Base-by-base conservation (phyloP, 441 rosid genomes). In the Biscutella laevigata region DNA sequence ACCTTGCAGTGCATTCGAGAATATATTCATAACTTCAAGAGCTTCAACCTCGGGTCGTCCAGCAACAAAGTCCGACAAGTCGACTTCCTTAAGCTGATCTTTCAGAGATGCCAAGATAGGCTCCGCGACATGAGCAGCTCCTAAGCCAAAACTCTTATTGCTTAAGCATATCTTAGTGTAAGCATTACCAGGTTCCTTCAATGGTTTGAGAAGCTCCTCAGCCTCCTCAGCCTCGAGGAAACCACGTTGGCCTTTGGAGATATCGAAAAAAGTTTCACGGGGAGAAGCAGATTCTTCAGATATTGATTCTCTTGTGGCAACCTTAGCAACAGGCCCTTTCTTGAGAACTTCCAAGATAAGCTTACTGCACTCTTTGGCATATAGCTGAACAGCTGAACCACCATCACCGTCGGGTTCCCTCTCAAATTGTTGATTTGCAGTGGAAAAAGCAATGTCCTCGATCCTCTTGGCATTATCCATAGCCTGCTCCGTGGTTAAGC, bases 331-430 rank as follows among this genome's bases (percentile, higher is more conserved):
- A 34, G 86, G 77, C 1, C 81, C 95, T 70, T 73, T 77, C 71
- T 87, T 90, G 11, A 90, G 86, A 29, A 71, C 82, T 64, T 90
- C 89, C 74, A 87, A 64, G 60, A 91, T 75, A 38, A 66, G 78
- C 68, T 84, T 91, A 64, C 96, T 91, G 53, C 94, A 85, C 63
- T 91, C 87, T 69, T 71, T 88, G 41, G 98, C 95, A 72, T 91
- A 91, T 52, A 85, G 82, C 78, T 88, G 98, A 6, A 88, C 91
- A 19, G 98, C 94, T 26, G 88, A 81, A 57, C 94, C 70, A 37
- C 98, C 96, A 64, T 88, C 98, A 59, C 95, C 96, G 55, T 91
- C 96, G 37, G 95, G 95, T 68, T 91, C 91, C 41, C 77, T 78
- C 49, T 83, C 98, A 64, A 77, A 85, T 58, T 79, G 90, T 51